A percentile compares a stretch with the other conserved stretches of the same genome.
Evolutionary conservation across 1,284 basidiomycete species (phyloP).

Genomic region (Xanthoconium separans): DNA sequence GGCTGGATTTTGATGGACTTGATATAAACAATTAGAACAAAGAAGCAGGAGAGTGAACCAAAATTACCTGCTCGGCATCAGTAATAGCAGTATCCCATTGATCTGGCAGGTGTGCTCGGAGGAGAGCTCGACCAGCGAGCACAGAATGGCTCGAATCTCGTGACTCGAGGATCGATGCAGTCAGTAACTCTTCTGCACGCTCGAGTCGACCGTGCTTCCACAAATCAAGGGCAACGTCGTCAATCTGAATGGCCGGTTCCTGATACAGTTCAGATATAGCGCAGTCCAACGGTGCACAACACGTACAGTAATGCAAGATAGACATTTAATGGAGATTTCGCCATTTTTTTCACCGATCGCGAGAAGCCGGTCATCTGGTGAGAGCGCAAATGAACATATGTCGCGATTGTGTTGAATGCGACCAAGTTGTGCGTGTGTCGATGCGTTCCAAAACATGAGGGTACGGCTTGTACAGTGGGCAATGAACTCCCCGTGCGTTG

Average conservation of each 20-base stretch:
- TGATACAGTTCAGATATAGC: not conserved
- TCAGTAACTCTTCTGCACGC: not conserved
- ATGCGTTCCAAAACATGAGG: not conserved
- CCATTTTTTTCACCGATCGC: not conserved
- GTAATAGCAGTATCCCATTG: not conserved
- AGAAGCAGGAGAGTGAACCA: not conserved
- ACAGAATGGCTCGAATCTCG: not conserved
- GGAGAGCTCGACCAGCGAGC: not conserved
- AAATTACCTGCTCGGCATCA: not conserved
- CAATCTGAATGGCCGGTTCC: not conserved
- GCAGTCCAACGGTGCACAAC: too few relatives aligned
- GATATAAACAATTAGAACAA: not conserved
- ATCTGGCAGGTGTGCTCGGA: not conserved
- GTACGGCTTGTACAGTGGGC: not conserved
- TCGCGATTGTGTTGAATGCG: not conserved
- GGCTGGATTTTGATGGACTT: not conserved
- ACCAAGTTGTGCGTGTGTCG: not conserved
- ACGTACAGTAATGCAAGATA: not conserved
- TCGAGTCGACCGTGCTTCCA: not conserved
- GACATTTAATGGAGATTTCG: not conserved
- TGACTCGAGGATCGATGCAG: not conserved
- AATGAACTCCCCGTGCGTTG: not conserved
- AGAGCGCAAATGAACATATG: not conserved
- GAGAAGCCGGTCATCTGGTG: not conserved
- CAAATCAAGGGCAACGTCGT: not conserved